Evolutionary conservation across 306 rosid species (phyloP).

Genomic region (Acacia melanoxylon): DNA sequence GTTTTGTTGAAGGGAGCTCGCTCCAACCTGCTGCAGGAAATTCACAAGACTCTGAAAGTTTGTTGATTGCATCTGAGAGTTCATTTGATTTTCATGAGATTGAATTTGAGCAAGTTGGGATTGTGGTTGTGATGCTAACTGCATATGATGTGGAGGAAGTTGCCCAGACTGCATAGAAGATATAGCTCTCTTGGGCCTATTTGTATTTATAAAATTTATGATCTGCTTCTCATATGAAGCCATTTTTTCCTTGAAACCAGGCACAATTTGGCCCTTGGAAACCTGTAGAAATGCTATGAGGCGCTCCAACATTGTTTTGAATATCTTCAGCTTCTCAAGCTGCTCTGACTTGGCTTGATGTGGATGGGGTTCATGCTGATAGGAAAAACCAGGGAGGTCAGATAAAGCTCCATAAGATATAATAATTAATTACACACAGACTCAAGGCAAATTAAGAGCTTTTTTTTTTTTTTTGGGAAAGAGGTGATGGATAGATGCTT

Average conservation of each 20-base stretch:
- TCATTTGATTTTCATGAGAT: slow-evolving; percentile 13
- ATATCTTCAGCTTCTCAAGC: slow-evolving; percentile 48
- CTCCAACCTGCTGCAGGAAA: slow-evolving; percentile 58
- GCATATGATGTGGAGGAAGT: slow-evolving; percentile 3
- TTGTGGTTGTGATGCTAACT: not conserved
- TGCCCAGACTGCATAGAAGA: slow-evolving; percentile 17
- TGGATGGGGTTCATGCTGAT: slow-evolving; percentile 62
- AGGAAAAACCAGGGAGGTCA: slow-evolving; percentile 30
- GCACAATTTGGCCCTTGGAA: slow-evolving; percentile 42
- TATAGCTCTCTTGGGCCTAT: slow-evolving; percentile 56
- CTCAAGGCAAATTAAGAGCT: slow-evolving; percentile 14
- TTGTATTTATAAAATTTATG: slow-evolving; percentile 30
- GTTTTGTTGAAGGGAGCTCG: slow-evolving; percentile 71
- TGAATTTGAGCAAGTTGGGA: not conserved
- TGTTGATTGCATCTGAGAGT: not conserved
- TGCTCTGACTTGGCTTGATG: slow-evolving; percentile 62
- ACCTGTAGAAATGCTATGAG: slow-evolving; percentile 48
- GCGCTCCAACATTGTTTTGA: slow-evolving; percentile 59
- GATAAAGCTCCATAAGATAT: slow-evolving; percentile 3
- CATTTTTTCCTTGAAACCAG: slow-evolving; percentile 51
- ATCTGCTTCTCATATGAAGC: slow-evolving; percentile 62
- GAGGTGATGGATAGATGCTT: slow-evolving; percentile 10
- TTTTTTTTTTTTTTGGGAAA: slow-evolving; percentile 13
- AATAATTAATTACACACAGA: slow-evolving; percentile 13
- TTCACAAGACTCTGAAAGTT: slow-evolving; percentile 30